Conservation (phyloP, 164 flowering plant species). For the grape (Vitis vinifera) region DNA sequence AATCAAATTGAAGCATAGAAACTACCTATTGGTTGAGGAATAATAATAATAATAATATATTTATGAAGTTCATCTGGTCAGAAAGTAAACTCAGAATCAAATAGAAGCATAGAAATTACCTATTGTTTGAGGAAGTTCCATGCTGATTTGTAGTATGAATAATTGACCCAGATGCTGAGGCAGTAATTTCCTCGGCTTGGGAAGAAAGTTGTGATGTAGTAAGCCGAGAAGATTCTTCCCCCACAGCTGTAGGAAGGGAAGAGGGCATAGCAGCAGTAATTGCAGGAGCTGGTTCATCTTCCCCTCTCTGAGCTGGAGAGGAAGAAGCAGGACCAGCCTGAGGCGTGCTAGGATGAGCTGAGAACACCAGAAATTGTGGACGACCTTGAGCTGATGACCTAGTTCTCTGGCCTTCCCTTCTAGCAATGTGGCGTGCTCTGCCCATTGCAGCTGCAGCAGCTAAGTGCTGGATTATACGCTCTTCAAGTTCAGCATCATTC, state of each 20-base stretch:
- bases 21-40: background rate
- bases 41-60: too few relatives aligned
- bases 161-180: constrained; percentile 15
- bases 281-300: constrained; percentile 15
- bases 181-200: constrained; percentile 14
- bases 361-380: constrained; percentile 30
- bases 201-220: constrained; percentile 5
- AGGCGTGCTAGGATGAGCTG: constrained; percentile 20
- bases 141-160: constrained; percentile 7
- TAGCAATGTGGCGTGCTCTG: constrained; percentile 30
- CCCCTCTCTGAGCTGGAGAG: constrained; percentile 15
- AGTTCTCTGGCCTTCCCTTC: constrained; percentile 37
- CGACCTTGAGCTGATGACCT: constrained; percentile 31
- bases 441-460: constrained; percentile 53
- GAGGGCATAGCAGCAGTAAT: constrained; percentile 11
- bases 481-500: constrained; percentile 47
- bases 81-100: background rate
- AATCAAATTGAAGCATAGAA: constrained; percentile 15
- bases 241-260: constrained; percentile 4
- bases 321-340: constrained; percentile 19
- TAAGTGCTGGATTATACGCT: constrained; percentile 48
- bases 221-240: constrained; percentile 10
- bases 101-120: constrained; percentile 8
- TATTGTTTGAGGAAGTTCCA: constrained; percentile 17
- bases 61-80: too few relatives aligned